phyloP scores from a whole-genome alignment of 106 monocot species.

The Posidonia australis region DNA sequence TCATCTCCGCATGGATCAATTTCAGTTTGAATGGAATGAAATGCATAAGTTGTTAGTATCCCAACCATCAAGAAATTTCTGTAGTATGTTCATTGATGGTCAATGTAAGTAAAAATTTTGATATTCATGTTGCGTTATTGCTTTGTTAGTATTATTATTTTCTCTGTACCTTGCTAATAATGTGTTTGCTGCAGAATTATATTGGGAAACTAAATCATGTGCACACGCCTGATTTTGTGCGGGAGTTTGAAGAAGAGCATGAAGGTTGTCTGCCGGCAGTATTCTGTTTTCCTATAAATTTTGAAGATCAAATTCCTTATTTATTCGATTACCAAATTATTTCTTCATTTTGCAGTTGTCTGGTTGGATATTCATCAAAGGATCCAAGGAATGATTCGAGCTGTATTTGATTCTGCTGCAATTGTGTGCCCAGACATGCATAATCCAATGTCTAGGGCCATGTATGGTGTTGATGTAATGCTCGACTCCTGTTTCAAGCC shows the following conservation, averaged over 20 bases:
- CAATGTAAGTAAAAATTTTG: not conserved
- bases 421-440: conserved; percentile 86
- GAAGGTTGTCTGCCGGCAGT: conserved; percentile 34
- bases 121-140: not conserved
- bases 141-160: not conserved
- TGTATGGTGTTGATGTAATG: conserved; percentile 97
- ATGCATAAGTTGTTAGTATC: no score
- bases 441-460: conserved; percentile 66
- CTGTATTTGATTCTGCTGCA: conserved; percentile 78
- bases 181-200: conserved; percentile 58
- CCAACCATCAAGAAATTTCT: no score
- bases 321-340: not conserved
- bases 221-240: conserved; percentile 68
- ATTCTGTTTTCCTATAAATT: not conserved
- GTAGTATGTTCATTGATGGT: not conserved
- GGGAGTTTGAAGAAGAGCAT: conserved; percentile 91
- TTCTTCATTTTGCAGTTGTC: conserved; percentile 43
- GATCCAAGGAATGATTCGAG: conserved; percentile 54
- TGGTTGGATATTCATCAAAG: conserved; percentile 85
- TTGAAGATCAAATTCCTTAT: not conserved
- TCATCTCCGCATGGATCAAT: no score
- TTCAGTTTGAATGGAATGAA: no score
- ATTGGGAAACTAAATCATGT: conserved; percentile 82
- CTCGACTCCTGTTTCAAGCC: conserved; percentile 70
- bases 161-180: not conserved